A percentile compares a stretch with the other conserved stretches of the same genome.
Evolutionary conservation across 75 land plant species (phyloP).

Genomic region (Sequoiadendron giganteum): DNA sequence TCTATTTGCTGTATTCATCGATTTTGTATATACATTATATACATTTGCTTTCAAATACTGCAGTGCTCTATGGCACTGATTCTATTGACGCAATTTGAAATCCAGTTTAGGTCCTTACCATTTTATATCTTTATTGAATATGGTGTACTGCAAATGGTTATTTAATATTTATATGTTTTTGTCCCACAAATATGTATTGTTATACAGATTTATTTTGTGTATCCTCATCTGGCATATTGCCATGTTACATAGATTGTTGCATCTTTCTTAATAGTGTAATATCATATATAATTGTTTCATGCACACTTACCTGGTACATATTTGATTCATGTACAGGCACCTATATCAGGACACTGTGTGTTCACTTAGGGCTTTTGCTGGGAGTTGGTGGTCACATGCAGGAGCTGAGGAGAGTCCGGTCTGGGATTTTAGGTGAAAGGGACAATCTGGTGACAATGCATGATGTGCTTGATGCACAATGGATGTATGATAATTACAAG

Average conservation of each 20-base stretch:
- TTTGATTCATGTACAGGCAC: slow-evolving; percentile 9
- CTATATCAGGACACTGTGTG: too few species aligned
- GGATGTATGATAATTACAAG: slow-evolving; percentile 82
- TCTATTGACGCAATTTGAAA: slow-evolving; percentile 2
- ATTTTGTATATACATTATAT: slow-evolving; percentile 60
- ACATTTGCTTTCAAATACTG: not conserved
- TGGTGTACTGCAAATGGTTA: too few species aligned
- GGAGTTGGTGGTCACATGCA: too few species aligned
- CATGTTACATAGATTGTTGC: not conserved
- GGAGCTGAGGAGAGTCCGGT: slow-evolving; percentile 17
- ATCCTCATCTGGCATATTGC: too few species aligned
- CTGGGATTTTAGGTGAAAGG: slow-evolving; percentile 90
- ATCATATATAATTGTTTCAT: not conserved
- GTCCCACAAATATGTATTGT: too few species aligned
- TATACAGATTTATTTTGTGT: too few species aligned
- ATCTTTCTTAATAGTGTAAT: too few species aligned
- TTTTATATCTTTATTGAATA: not conserved
- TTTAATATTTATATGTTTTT: too few species aligned
- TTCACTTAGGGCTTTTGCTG: too few species aligned
- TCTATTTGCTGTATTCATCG: slow-evolving; percentile 18
- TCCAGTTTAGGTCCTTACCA: not conserved
- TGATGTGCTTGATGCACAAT: slow-evolving; percentile 92
- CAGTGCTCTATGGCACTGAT: not conserved
- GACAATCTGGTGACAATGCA: slow-evolving; percentile 98
- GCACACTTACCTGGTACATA: not conserved